A percentile compares a stretch with the other conserved stretches of the same genome.
These are phyloP conservation scores for Euclidium syriacum DNA, from an alignment of 345 rosid species.

Conservation along the genomic window DNA sequence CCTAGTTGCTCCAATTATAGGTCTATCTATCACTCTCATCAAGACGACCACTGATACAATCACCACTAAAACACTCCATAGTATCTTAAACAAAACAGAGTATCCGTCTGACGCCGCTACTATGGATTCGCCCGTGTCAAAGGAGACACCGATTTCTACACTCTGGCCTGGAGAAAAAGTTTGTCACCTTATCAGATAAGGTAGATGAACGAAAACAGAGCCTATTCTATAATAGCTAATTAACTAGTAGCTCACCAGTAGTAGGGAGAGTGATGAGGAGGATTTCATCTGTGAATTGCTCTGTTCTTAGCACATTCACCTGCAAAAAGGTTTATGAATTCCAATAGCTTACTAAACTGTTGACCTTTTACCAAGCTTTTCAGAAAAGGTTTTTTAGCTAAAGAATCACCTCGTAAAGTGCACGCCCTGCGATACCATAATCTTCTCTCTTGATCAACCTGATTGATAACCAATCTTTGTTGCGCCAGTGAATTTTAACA, in stretches of 20 bases:
- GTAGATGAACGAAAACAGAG: not conserved
- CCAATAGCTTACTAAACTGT: not conserved
- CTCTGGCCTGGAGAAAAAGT: slow-evolving; percentile 54
- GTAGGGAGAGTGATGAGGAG: slow-evolving; percentile 57
- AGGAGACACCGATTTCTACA: slow-evolving; percentile 50
- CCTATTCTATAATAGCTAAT: not conserved
- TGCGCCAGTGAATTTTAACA: slow-evolving; percentile 60
- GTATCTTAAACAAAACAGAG: slow-evolving; percentile 17
- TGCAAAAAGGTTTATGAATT: slow-evolving; percentile 25
- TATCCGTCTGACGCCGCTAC: slow-evolving; percentile 3
- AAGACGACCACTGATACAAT: slow-evolving; percentile 16
- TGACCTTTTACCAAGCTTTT: not conserved
- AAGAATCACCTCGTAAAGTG: slow-evolving; percentile 56
- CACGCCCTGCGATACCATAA: slow-evolving; percentile 53
- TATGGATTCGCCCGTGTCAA: slow-evolving; percentile 33
- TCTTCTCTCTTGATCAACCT: slow-evolving; percentile 48
- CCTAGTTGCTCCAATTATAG: slow-evolving; percentile 26
- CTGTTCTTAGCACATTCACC: slow-evolving; percentile 45
- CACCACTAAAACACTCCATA: slow-evolving; percentile 21
- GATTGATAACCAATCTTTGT: slow-evolving; percentile 39
- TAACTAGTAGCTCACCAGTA: slow-evolving; percentile 46
- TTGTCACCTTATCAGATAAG: not conserved
- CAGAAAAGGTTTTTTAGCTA: not conserved
- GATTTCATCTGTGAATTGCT: slow-evolving; percentile 55
- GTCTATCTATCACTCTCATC: slow-evolving; percentile 18